Conservation (phyloP, 306 rosid genomes). For the Abrus precatorius region DNA sequence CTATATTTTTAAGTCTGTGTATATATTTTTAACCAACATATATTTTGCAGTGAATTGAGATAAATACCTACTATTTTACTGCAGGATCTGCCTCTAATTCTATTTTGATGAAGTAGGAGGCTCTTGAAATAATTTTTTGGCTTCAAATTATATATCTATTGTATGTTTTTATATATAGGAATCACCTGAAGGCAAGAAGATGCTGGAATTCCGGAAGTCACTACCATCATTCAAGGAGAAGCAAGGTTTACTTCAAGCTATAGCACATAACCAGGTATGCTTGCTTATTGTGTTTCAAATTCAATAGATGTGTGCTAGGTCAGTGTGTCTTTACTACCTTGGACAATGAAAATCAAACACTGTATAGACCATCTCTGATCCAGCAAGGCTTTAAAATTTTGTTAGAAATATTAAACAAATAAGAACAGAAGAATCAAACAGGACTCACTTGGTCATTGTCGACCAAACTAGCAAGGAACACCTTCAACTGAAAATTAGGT, state of each 20-base stretch:
- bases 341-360: conserved; percentile 20
- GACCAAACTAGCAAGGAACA: conserved; percentile 15
- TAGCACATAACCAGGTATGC: conserved; percentile 84
- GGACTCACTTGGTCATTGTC: conserved; percentile 6
- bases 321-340: conserved; percentile 17
- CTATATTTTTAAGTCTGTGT: not conserved
- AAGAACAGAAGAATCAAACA: not conserved
- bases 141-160: conserved; percentile 8
- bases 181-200: conserved; percentile 82
- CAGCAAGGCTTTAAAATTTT: conserved; percentile 29
- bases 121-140: conserved; percentile 33
- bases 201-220: conserved; percentile 81
- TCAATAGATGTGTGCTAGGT: conserved; percentile 37
- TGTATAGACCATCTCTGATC: not conserved
- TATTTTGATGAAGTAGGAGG: conserved; percentile 25
- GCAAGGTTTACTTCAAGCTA: conserved; percentile 78
- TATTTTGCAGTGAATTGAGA: conserved; percentile 26
- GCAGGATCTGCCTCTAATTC: conserved; percentile 3
- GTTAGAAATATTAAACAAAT: conserved; percentile 1
- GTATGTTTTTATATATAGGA: conserved; percentile 58
- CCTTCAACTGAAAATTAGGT: conserved; percentile 15
- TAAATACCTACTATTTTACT: conserved; percentile 19
- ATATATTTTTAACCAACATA: not conserved
- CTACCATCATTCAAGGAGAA: conserved; percentile 89
- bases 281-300: conserved; percentile 37